Base-by-base conservation (phyloP, 106 monocot species). In the Iris macrosiphon region DNA sequence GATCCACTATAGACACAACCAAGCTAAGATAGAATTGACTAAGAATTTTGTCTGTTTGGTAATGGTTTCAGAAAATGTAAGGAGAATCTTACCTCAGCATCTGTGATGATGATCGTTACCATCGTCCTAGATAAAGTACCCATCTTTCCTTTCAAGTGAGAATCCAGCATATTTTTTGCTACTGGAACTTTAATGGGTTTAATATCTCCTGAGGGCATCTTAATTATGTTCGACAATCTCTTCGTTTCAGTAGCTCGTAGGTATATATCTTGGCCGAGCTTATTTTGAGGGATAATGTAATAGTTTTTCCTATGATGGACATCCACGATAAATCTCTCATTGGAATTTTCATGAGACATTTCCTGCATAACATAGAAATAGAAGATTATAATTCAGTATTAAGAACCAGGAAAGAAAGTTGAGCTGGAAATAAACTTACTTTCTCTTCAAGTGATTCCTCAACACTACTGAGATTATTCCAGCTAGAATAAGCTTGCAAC, bases 401-500 rank as follows among this genome's bases (percentile, higher is more conserved):
- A 11, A 48, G 1, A 39, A 42, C 20, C 40, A 58, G 21, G 16
- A 44, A 25, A 54, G 17, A 24, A 54, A 45, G 0, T 41, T 49
- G 0, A 23, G 3, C 3, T 11, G 24, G 8, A 57, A 30, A 16
- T 2, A 43, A 16, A 59, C 78, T 57, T 60, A 93, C 88, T 67
- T 45, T 70, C 45, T 72, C 76, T 44, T 49, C 74, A 69, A 40
- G 61, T 34, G 65, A 45, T 67, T 79, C 69, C 63, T 82, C 61
- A 57, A 75, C 60, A 26, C 55, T 63, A 51, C 69, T 77, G 35
- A 96, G 71, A 66, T 77, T 90, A 54, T 64, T 82, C 96, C 96
- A 96, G 75, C 96, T 96, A 65, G 86, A 76, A 59, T 86, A 90
- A 65, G 96, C 96, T 79, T 96, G 89, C 65, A 82, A 72, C 45